These are phyloP conservation scores for Trichaptum fuscoviolaceum DNA, from an alignment of 768 basidiomycete genomes.

Conservation along the genomic window DNA sequence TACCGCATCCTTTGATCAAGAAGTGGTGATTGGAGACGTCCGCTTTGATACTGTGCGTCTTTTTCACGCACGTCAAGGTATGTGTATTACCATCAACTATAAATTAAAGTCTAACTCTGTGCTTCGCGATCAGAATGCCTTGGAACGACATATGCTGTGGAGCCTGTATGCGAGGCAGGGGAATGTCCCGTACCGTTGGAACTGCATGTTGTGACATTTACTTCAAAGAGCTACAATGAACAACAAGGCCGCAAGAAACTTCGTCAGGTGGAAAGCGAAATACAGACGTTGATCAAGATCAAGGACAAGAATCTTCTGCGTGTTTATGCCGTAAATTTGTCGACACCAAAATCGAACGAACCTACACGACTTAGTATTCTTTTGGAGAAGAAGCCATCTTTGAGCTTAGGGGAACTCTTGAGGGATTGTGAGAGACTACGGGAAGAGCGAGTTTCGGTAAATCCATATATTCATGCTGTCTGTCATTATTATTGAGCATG, in stretches of 20 bases:
- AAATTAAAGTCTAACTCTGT: neutral
- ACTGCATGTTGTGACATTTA: conserved; percentile 60
- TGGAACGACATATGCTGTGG: conserved; percentile 66
- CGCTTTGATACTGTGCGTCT: conserved; percentile 61
- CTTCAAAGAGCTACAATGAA: conserved; percentile 61
- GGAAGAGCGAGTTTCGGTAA: conserved; percentile 63
- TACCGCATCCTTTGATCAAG: conserved; percentile 54
- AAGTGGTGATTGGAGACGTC: conserved; percentile 55
- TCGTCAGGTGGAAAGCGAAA: conserved; percentile 58
- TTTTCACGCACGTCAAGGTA: conserved; percentile 68
- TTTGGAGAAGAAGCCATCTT: conserved; percentile 62
- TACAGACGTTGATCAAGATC: conserved; percentile 52
- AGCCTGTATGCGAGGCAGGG: conserved; percentile 63
- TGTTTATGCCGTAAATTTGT: conserved; percentile 63
- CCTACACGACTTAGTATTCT: conserved; percentile 59
- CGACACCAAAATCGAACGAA: conserved; percentile 41
- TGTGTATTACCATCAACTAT: conserved; percentile 6
- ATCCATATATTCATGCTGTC: conserved; percentile 16
- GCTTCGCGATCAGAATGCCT: conserved; percentile 42
- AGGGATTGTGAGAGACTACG: conserved; percentile 71
- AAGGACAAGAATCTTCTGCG: conserved; percentile 63
- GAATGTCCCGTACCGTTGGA: conserved; percentile 47
- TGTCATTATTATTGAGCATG: conserved; percentile 3
- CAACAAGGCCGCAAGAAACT: conserved; percentile 70
- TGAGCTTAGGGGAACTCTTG: conserved; percentile 69